Percentiles rank a stretch among this genome's conserved stretches.
Conservation (phyloP, 164 flowering plant species). For the Hamamelis virginiana region DNA sequence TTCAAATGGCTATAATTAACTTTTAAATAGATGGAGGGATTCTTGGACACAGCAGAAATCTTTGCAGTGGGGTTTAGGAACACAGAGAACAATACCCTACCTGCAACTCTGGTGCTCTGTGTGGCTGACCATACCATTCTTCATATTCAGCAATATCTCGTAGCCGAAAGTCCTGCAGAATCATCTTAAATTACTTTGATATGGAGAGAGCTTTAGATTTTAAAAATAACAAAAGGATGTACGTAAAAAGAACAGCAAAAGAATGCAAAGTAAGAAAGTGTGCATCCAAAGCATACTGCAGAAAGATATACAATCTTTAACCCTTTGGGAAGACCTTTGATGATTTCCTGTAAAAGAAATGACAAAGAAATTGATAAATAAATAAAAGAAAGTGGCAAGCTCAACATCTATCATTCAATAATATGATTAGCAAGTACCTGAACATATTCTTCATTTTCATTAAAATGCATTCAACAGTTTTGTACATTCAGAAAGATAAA, state of each 20-base stretch:
- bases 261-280: constrained; percentile 8
- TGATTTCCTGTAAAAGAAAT: constrained; percentile 68
- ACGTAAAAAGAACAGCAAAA: background rate
- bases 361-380: background rate
- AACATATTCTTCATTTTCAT: background rate
- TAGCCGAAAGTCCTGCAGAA: constrained; percentile 83
- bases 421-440: background rate
- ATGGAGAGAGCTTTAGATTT: background rate
- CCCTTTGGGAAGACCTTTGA: constrained; percentile 74
- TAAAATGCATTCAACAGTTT: background rate
- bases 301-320: constrained; percentile 95
- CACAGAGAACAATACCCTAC: constrained; percentile 25
- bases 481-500: background rate
- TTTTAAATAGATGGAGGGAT: background rate
- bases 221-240: background rate
- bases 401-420: too few relatives aligned
- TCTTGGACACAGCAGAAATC: too few relatives aligned
- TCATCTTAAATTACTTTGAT: constrained; percentile 12
- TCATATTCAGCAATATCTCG: constrained; percentile 69
- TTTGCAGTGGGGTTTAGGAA: background rate
- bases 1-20: too few relatives aligned
- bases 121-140: constrained; percentile 98
- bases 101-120: constrained; percentile 86
- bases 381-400: constrained; percentile 1
- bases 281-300: constrained; percentile 53